A percentile compares a stretch with the other conserved stretches of the same genome.
Conservation (phyloP, 2,329 filamentous ascomycete genomes). For the Cytospora piceae region DNA sequence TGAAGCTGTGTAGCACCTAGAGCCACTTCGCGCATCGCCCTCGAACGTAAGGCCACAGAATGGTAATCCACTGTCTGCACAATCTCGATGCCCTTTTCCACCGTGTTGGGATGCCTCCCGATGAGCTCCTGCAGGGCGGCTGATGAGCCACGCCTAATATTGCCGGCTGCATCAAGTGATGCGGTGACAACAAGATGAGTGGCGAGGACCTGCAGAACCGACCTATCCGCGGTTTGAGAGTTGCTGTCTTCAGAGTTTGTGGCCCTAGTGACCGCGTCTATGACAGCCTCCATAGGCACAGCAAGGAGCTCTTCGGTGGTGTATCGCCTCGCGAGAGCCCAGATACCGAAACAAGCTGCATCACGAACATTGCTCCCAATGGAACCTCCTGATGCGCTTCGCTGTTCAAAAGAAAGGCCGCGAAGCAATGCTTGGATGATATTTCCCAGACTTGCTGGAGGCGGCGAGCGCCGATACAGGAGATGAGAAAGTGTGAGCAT, state of each 20-base stretch:
- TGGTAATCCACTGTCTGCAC: conserved; percentile 95
- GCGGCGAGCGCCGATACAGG: conserved; percentile 81
- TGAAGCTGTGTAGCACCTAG: conserved; percentile 69
- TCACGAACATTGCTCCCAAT: conserved; percentile 90
- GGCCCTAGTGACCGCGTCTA: conserved; percentile 43
- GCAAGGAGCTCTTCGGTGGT: conserved; percentile 74
- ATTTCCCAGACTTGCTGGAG: conserved; percentile 68
- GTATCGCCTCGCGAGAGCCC: conserved; percentile 88
- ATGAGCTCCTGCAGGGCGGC: conserved; percentile 93
- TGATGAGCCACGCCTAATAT: conserved; percentile 89
- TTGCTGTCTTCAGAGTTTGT: neutral
- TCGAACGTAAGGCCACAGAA: conserved; percentile 82
- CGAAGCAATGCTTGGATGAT: conserved; percentile 78
- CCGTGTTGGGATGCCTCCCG: conserved; percentile 85
- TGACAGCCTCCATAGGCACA: conserved; percentile 56
- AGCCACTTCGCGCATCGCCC: conserved; percentile 80
- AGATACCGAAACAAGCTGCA: conserved; percentile 94
- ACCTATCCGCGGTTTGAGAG: conserved; percentile 38
- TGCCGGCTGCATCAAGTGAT: conserved; percentile 86
- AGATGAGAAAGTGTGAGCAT: conserved; percentile 86
- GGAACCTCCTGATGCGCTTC: conserved; percentile 81
- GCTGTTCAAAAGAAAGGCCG: conserved; percentile 86
- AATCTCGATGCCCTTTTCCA: conserved; percentile 79
- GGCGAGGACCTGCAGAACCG: conserved; percentile 76
- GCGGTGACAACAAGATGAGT: conserved; percentile 80